These are phyloP conservation scores for Botrytis sinoallii DNA, from an alignment of 2,329 filamentous ascomycete genomes.

Conservation along the genomic window DNA sequence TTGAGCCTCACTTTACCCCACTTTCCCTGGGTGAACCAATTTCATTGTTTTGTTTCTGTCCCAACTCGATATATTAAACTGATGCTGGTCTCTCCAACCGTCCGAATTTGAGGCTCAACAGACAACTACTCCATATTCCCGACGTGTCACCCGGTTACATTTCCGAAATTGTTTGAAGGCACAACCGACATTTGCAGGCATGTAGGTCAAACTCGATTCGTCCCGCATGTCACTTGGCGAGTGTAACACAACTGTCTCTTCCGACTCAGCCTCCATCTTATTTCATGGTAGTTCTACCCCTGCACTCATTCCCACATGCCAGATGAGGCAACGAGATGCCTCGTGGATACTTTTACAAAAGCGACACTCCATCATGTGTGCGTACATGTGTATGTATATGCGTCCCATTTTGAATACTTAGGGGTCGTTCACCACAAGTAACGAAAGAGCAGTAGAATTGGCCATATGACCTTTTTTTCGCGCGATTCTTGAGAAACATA, in stretches of 20 bases:
- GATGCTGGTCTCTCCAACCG: neutral
- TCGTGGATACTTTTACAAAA: neutral
- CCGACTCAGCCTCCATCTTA: neutral
- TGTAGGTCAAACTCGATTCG: conserved; percentile 2
- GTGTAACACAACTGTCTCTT: neutral
- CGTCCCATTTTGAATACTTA: neutral
- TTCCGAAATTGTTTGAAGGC: neutral
- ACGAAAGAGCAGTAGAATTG: neutral
- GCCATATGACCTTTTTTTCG: neutral
- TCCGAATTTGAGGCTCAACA: neutral
- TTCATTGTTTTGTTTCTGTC: neutral
- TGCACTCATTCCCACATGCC: neutral
- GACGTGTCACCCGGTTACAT: neutral
- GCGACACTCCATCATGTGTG: neutral
- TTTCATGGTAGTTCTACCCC: neutral
- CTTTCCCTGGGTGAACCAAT: neutral
- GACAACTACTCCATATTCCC: neutral
- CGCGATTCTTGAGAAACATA: neutral
- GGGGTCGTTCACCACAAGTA: neutral
- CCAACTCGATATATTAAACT: neutral
- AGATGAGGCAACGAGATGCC: conserved; percentile 5
- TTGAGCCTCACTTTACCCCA: neutral
- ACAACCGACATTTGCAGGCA: neutral
- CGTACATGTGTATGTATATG: neutral
- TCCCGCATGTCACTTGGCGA: neutral